Conservation (phyloP, 306 rosid genomes). For the Vigna nakashimae region DNA sequence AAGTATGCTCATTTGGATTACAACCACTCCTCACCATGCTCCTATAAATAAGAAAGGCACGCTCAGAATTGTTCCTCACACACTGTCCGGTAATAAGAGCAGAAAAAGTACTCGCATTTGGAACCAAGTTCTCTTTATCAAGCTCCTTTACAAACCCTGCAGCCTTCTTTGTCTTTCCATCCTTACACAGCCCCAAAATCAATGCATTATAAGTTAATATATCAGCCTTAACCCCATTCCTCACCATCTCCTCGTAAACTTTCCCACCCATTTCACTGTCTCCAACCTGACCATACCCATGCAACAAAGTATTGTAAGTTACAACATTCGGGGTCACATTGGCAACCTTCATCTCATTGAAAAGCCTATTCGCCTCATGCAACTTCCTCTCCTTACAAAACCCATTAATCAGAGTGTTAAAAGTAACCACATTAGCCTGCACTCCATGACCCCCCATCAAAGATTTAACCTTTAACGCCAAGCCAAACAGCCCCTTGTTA, state of each 20-base stretch:
- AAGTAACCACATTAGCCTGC: conserved; percentile 67
- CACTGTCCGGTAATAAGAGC: conserved; percentile 79
- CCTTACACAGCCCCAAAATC: conserved; percentile 87
- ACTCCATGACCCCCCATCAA: conserved; percentile 65
- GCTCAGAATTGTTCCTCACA: conserved; percentile 66
- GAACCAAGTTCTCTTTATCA: conserved; percentile 65
- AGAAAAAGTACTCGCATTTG: conserved; percentile 77
- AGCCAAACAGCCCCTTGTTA: conserved; percentile 65
- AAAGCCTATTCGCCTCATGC: conserved; percentile 69
- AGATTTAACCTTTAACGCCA: conserved; percentile 63
- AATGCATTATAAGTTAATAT: conserved; percentile 79
- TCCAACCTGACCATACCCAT: conserved; percentile 71
- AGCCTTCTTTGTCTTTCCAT: conserved; percentile 85
- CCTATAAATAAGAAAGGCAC: conserved; percentile 68
- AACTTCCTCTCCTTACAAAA: conserved; percentile 75
- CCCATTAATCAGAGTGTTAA: conserved; percentile 72
- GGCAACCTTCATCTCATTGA: conserved; percentile 68
- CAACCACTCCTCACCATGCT: conserved; percentile 78
- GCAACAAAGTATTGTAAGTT: conserved; percentile 77
- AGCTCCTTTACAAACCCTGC: conserved; percentile 73
- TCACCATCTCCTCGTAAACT: conserved; percentile 79
- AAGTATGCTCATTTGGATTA: conserved; percentile 63
- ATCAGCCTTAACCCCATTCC: conserved; percentile 64
- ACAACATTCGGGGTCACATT: conserved; percentile 69
- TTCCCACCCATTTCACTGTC: conserved; percentile 63